Base-by-base conservation (phyloP, 2,329 filamentous ascomycete genomes). In the Capronia epimyces region DNA sequence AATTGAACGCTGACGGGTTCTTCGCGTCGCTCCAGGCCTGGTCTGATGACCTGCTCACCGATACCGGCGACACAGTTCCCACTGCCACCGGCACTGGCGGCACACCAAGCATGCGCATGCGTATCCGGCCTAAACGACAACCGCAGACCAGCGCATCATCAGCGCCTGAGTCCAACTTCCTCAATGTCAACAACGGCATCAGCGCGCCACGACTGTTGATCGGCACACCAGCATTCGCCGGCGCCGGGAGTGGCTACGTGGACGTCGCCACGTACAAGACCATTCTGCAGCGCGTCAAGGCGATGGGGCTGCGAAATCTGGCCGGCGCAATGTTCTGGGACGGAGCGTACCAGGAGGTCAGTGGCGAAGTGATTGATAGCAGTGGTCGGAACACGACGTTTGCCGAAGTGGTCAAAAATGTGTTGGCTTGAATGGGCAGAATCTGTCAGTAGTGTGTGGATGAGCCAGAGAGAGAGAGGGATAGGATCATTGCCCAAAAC, bases 251-350 rank as follows among this genome's bases (percentile, higher is more conserved):
- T 37, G 53, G 50, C 16, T 55, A 46, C 40, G 49, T 57, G 12
- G 39, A 36, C 25, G 44, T 49, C 3, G 20, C 50, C 31, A 36
- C 34, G 3, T 53, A 59, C 44, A 43, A 41, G 18, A 13, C 25
- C 12, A 53, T 57, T 22, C 32, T 60, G 18, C 24, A 45, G 21
- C 42, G 45, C 10, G 58, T 55, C 27, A 50, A 42, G 34, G 27
- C 9, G 1, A n/a, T 59, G 34, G 25, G 13, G 3, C 32, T 60
- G 29, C 40, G 44, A n/a, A 60, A 59, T 48, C 44, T 60, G 2
- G 58, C 53, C 0, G 58, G 58, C 22, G 56, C 51, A 1, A 52
- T 52, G 49, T 57, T 51, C 27, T 60, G 56, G 58, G 56, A 59
- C 24, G 56, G 53, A 13, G 54, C 48, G 21, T 57, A 58, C 32